Conservation (phyloP, 2,329 filamentous ascomycete species). For the Monosporascus cannonballus region DNA sequence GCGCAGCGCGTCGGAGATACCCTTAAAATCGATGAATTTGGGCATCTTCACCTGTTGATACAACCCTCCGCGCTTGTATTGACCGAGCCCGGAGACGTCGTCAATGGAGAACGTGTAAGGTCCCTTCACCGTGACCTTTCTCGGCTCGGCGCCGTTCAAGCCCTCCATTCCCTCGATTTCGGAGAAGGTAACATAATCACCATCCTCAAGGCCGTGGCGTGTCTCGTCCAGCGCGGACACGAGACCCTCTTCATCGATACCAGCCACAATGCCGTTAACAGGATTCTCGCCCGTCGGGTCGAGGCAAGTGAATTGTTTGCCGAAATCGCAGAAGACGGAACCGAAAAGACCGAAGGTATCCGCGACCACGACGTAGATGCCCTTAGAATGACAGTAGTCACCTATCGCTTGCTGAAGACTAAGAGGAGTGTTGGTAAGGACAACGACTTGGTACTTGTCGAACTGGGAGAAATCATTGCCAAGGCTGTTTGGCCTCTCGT, state of each 20-base stretch:
- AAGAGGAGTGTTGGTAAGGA: constrained; percentile 78
- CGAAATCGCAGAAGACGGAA: constrained; percentile 95
- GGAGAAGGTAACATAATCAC: constrained; percentile 91
- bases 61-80: constrained; percentile 82
- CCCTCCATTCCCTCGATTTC: constrained; percentile 89
- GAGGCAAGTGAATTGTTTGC: constrained; percentile 83
- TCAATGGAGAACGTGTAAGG: constrained; percentile 98
- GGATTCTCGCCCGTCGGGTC: constrained; percentile 89
- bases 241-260: constrained; percentile 80
- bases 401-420: constrained; percentile 77
- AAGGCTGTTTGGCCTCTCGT: constrained; percentile 45
- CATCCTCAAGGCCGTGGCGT: constrained; percentile 90
- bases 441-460: constrained; percentile 87
- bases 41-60: constrained; percentile 99
- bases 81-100: constrained; percentile 78
- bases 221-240: constrained; percentile 94
- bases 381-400: constrained; percentile 90
- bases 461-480: constrained; percentile 72
- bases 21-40: constrained; percentile 84
- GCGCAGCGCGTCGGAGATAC: constrained; percentile 69
- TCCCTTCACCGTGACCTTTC: constrained; percentile 88
- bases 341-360: constrained; percentile 94
- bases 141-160: constrained; percentile 75
- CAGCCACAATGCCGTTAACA: constrained; percentile 80
- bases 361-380: constrained; percentile 81